Evolutionary conservation across 495 filamentous ascomycete genomes (phyloP).

Genomic region (Aspergillus taichungensis): DNA sequence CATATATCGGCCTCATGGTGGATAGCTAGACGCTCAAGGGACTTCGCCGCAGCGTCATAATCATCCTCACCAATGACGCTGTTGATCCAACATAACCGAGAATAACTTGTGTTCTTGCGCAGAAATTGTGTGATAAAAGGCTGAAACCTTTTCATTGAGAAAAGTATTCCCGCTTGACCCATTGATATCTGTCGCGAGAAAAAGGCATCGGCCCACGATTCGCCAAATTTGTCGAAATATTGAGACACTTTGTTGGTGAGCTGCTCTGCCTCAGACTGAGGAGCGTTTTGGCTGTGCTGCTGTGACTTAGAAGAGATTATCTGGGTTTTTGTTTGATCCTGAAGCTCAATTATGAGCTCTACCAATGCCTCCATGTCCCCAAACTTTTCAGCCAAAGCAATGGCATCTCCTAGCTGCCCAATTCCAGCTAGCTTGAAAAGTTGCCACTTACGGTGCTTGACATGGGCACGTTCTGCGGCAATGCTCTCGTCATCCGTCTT

Average conservation of each 20-base stretch:
- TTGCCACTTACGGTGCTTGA: slow-evolving; percentile 47
- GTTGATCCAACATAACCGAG: slow-evolving; percentile 89
- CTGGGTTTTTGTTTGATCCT: slow-evolving; percentile 29
- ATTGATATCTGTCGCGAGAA: slow-evolving; percentile 66
- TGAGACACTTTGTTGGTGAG: slow-evolving; percentile 39
- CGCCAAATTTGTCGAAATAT: slow-evolving; percentile 69
- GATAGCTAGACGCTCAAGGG: slow-evolving; percentile 55
- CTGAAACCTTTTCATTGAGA: slow-evolving; percentile 56
- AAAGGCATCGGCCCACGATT: slow-evolving; percentile 67
- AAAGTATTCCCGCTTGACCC: slow-evolving; percentile 53
- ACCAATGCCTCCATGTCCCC: slow-evolving; percentile 61
- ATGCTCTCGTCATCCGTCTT: slow-evolving; percentile 36
- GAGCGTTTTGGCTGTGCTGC: slow-evolving; percentile 3
- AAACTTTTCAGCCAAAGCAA: slow-evolving; percentile 66
- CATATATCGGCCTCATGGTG: slow-evolving; percentile 65
- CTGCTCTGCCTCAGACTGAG: slow-evolving; percentile 20
- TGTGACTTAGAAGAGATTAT: slow-evolving; percentile 4
- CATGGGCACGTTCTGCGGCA: slow-evolving; percentile 38
- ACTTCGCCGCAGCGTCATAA: slow-evolving; percentile 58
- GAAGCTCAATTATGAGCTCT: slow-evolving; percentile 45
- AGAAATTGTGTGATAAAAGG: slow-evolving; percentile 66
- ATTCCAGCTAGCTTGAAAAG: slow-evolving; percentile 59
- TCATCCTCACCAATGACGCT: slow-evolving; percentile 67
- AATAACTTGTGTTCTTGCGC: slow-evolving; percentile 54
- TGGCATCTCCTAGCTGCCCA: slow-evolving; percentile 56